Conservation (phyloP, 31 red algal species). For the Pterothamnion heteromorphum region DNA sequence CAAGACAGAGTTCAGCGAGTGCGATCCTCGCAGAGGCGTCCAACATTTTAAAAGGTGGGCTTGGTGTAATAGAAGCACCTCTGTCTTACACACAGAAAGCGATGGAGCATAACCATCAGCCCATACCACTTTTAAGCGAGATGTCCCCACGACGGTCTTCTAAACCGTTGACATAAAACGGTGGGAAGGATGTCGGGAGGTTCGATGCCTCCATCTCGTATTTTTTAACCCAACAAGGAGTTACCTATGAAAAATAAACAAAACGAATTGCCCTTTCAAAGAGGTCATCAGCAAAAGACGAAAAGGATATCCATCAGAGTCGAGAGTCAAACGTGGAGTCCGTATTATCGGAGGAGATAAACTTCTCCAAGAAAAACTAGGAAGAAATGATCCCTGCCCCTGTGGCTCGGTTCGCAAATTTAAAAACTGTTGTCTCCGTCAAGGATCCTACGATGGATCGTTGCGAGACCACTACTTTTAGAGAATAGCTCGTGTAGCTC, state of each 20-base stretch:
- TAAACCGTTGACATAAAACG: constrained; percentile 23
- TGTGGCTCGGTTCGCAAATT: neutral
- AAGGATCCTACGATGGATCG: neutral
- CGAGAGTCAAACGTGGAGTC: neutral
- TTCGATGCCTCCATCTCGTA: neutral
- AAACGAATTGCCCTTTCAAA: neutral
- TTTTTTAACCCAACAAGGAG: no score
- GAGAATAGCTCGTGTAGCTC: no score
- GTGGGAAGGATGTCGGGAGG: constrained; percentile 14
- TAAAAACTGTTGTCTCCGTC: neutral
- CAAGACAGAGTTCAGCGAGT: no score
- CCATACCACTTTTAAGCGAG: neutral
- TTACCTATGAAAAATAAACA: neutral
- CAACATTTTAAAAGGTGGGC: no score
- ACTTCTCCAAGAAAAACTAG: neutral
- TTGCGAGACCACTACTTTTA: neutral
- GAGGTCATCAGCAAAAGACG: neutral
- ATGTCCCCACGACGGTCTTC: constrained; percentile 15
- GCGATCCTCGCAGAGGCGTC: no score
- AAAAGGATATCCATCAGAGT: neutral
- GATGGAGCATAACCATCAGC: neutral
- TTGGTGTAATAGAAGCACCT: constrained; percentile 23
- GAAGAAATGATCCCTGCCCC: neutral
- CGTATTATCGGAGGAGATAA: neutral
- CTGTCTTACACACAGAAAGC: constrained; percentile 17